Conservation (phyloP, 305 asterid species). For the Fraxinus velutina region DNA sequence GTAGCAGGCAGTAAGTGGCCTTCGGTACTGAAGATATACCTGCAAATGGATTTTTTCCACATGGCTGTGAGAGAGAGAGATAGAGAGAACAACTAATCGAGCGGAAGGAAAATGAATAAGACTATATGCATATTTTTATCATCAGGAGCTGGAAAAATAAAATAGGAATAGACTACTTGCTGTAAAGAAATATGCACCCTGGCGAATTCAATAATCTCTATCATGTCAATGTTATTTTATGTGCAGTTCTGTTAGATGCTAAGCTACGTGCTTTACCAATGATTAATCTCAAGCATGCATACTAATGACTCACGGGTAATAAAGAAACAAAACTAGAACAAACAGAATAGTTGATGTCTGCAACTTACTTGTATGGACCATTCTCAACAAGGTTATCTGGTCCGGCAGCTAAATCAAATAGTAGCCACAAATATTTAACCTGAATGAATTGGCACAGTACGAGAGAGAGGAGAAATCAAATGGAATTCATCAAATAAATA, state of each 20-base stretch:
- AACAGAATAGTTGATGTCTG: conserved; percentile 8
- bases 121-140: neutral
- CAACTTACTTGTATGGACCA: conserved; percentile 88
- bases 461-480: neutral
- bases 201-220: neutral
- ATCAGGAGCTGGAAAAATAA: neutral
- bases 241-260: conserved; percentile 1
- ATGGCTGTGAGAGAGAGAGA: neutral
- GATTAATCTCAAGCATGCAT: neutral
- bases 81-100: neutral
- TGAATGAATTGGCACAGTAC: conserved; percentile 29
- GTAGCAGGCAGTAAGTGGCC: conserved; percentile 90
- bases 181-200: neutral
- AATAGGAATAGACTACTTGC: neutral
- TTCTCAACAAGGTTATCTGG: conserved; percentile 92
- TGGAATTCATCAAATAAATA: neutral
- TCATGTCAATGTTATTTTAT: neutral
- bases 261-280: neutral
- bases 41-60: conserved; percentile 30
- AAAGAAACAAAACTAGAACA: conserved; percentile 4
- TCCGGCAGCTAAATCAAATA: conserved; percentile 95
- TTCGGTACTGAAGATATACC: conserved; percentile 93
- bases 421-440: conserved; percentile 96
- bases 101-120: neutral
- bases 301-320: neutral